Percentiles rank a stretch among this genome's conserved stretches.
Evolutionary conservation across 441 rosid species (phyloP).

Genomic region (Kokia cookei): DNA sequence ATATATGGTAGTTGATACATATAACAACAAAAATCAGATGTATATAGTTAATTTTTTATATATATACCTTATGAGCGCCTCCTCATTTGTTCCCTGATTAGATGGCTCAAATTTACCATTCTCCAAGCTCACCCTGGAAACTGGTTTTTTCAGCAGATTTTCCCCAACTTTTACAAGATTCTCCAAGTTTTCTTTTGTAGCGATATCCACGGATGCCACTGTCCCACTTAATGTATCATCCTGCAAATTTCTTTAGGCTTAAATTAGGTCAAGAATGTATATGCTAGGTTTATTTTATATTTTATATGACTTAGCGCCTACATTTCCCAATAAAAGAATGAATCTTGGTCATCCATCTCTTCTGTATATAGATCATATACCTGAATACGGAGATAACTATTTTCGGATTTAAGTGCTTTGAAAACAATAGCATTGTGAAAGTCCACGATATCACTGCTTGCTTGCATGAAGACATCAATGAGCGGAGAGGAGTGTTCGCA

Average conservation of each 20-base stretch:
- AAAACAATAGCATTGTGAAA: slow-evolving; percentile 31
- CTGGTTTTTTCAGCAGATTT: slow-evolving; percentile 37
- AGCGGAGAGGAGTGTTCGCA: slow-evolving; percentile 23
- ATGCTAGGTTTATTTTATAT: too few species aligned
- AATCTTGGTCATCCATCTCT: background rate
- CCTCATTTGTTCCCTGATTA: slow-evolving; percentile 24
- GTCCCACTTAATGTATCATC: slow-evolving; percentile 34
- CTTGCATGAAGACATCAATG: slow-evolving; percentile 36
- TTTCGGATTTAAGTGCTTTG: slow-evolving; percentile 34
- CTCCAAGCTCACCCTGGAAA: slow-evolving; percentile 36
- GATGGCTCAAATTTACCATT: slow-evolving; percentile 24
- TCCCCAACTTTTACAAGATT: slow-evolving; percentile 34
- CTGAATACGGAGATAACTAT: slow-evolving; percentile 45
- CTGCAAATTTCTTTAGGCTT: slow-evolving; percentile 5
- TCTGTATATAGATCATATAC: background rate
- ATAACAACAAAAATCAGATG: too few species aligned
- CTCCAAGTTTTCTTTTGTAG: slow-evolving; percentile 39
- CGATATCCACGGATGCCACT: slow-evolving; percentile 37
- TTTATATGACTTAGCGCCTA: background rate
- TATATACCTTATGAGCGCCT: slow-evolving; percentile 27
- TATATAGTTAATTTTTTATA: too few species aligned
- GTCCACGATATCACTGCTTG: slow-evolving; percentile 47
- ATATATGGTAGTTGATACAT: too few species aligned
- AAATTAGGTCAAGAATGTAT: background rate
- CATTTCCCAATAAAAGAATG: background rate